Percentiles rank a stretch among this genome's conserved stretches.
Conservation (phyloP, 2,329 filamentous ascomycete species). For the Exophiala mesophila region DNA sequence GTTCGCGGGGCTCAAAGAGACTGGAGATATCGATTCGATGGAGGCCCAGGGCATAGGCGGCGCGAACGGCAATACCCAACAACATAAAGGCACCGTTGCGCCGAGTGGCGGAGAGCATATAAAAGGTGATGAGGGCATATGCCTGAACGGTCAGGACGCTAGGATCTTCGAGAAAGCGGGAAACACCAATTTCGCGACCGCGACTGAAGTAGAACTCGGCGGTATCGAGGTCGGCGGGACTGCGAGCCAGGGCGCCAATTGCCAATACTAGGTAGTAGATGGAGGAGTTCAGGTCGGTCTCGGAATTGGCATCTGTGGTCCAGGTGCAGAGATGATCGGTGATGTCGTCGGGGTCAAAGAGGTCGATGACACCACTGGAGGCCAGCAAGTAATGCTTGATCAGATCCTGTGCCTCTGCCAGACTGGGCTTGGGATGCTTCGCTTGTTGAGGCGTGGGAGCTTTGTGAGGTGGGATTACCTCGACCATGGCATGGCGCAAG, state of each 20-base stretch:
- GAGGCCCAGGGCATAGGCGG: slow-evolving; percentile 49
- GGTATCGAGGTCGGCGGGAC: slow-evolving; percentile 35
- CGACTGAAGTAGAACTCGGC: slow-evolving; percentile 47
- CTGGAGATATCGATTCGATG: slow-evolving; percentile 50
- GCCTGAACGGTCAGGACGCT: slow-evolving; percentile 49
- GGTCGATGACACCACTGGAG: slow-evolving; percentile 45
- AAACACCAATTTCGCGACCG: slow-evolving; percentile 42
- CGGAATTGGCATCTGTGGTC: slow-evolving; percentile 32
- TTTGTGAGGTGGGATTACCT: slow-evolving; percentile 26
- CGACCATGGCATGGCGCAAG: slow-evolving; percentile 39
- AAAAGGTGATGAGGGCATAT: slow-evolving; percentile 48
- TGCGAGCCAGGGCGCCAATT: slow-evolving; percentile 38
- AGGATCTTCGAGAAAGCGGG: slow-evolving; percentile 45
- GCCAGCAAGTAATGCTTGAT: slow-evolving; percentile 43
- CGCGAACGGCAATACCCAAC: slow-evolving; percentile 48
- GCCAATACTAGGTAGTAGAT: slow-evolving; percentile 50
- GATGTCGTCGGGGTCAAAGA: slow-evolving; percentile 45
- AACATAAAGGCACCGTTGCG: slow-evolving; percentile 51
- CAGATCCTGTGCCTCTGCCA: slow-evolving; percentile 38
- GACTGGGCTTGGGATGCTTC: slow-evolving; percentile 29
- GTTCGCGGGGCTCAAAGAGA: slow-evolving; percentile 42
- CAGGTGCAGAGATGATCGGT: slow-evolving; percentile 36
- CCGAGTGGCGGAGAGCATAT: slow-evolving; percentile 48
- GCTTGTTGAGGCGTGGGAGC: slow-evolving; percentile 14
- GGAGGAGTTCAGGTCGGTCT: slow-evolving; percentile 39